Base-by-base conservation (phyloP, 495 filamentous ascomycete genomes). In the Penicillium angulare region DNA sequence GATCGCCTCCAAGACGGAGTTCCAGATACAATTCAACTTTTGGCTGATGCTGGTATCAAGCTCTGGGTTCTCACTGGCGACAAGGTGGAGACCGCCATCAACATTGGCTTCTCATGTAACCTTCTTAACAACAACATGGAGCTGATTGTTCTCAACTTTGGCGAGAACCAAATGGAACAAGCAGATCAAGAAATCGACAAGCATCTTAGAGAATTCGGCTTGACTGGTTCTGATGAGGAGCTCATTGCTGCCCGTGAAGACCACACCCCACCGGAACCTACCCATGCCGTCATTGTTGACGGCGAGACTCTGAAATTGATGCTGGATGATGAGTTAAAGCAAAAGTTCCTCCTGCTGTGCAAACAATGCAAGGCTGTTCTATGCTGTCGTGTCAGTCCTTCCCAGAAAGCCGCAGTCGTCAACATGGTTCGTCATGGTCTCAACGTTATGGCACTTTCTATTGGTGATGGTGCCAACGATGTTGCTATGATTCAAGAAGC, bases 401-500 rank as follows among this genome's bases (percentile, higher is more conserved):
- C 87, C 42, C 95, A 99, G 64, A 99, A 99, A 66, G 95, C 95
- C 21, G 87, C 93, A n/a, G 95, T 99, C 23, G 95, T 97, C 32
- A 78, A 84, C 50, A 89, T 99, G 88, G 90, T 99, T 41, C 96
- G 96, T 72, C 79, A 80, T 49, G 92, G 95, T 23, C 77, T 99
- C 31, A 89, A 97, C 67, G 92, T 97, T 67, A 95, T 99, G 86
- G 96, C 93, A 6, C 80, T 99, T 35, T 91, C 92, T 1, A 87
- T 99, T 44, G 95, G 95, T 50, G 95, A 99, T 70, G 95, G 93
- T 64, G 95, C 95, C 51, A 99, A 97, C 70, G 95, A 99, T 71
- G 95, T 97, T 53, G 95, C 95, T 31, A 99, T 99, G 95, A 99
- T 99, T 64, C 95, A 99, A 70, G 92, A 97, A 69, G 95, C 95